Base-by-base conservation (phyloP, 176 grass and related monocot genomes). In the Zoysia pacifica region DNA sequence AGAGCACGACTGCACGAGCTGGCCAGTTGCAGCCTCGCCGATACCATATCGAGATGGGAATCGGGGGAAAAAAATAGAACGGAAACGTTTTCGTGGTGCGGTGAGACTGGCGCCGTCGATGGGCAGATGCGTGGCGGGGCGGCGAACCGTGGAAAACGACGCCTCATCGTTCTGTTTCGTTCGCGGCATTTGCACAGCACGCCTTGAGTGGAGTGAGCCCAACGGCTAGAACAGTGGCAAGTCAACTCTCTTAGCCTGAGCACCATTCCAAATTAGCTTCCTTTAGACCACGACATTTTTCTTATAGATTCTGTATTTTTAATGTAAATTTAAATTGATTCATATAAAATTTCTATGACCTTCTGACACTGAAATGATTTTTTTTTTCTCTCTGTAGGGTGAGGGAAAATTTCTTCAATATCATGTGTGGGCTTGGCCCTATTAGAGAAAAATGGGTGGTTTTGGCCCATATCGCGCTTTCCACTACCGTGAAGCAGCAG, bases 11-110 rank as follows among this genome's bases (percentile, higher is more conserved):
- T 1, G 52, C 52, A 35, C 41, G 56, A 48, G 73, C 3, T 62
- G 73, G 41, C 41, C 20, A 56, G 72, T 75, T 75, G 55, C 43
- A 6, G 3, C n/a, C n/a, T 7, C 12, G 45, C 54, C 1, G 7
- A 55, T 45, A 71, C 15, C 56, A 55, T 45, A 71, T 37, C 56
- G 73, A 43, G 20, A 75, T 56, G 73, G 55, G 55, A 62, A 62
- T 47, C 16, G 42, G 56, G 10, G 2, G 3, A 19, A 8, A 76
- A 42, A 28, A 38, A 16, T 13, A 46, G 58, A 0, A 59, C 28
- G 28, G 28, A 59, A 59, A 59, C 11, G 56, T 59, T 8, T 59
- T 59, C 6, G 56, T 7, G 8, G 10, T 20, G 56, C 56, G 56
- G 56, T 20, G n/a, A 56, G 53, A 56, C 53, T 0, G 53, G 53